These are phyloP conservation scores for Pyronema omphalodes DNA, from an alignment of 495 filamentous ascomycete species.

Conservation along the genomic window DNA sequence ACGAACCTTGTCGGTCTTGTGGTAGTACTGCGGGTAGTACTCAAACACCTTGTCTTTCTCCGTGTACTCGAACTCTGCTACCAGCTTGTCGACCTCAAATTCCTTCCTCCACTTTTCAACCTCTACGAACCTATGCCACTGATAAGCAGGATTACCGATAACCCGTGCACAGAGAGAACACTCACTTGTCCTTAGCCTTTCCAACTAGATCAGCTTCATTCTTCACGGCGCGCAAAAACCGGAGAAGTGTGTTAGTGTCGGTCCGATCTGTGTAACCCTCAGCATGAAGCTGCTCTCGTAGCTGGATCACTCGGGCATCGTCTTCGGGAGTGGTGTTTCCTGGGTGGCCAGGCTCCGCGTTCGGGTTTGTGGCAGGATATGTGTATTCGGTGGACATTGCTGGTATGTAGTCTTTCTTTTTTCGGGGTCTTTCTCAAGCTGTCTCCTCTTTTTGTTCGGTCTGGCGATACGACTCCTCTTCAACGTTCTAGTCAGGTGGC, in stretches of 20 bases:
- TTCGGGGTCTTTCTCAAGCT: no score
- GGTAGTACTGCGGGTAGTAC: slow-evolving; percentile 97
- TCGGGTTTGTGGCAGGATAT: slow-evolving; percentile 62
- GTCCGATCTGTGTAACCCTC: slow-evolving; percentile 67
- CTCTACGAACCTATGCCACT: slow-evolving; percentile 56
- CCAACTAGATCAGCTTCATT: slow-evolving; percentile 73
- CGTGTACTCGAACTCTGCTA: slow-evolving; percentile 62
- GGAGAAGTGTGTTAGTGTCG: slow-evolving; percentile 78
- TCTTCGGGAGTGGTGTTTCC: slow-evolving; percentile 75
- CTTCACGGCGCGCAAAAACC: slow-evolving; percentile 85
- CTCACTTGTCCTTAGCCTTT: slow-evolving; percentile 11
- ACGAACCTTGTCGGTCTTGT: slow-evolving; percentile 89
- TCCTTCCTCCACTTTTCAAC: slow-evolving; percentile 82
- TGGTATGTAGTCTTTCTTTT: no score
- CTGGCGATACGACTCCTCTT: no score
- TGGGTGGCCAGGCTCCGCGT: slow-evolving; percentile 55
- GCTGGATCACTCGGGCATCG: slow-evolving; percentile 73
- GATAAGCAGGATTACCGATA: slow-evolving; percentile 11
- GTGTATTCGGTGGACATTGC: slow-evolving; percentile 43
- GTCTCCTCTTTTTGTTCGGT: no score
- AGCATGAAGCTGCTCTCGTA: slow-evolving; percentile 67
- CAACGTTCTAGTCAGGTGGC: no score
- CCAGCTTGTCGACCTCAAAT: slow-evolving; percentile 69
- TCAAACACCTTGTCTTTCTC: slow-evolving; percentile 78
- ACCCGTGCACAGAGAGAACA: neutral